A percentile compares a stretch with the other conserved stretches of the same genome.
phyloP scores from a whole-genome alignment of 2,329 filamentous ascomycete genomes.

The Penicillium capsulatum region DNA sequence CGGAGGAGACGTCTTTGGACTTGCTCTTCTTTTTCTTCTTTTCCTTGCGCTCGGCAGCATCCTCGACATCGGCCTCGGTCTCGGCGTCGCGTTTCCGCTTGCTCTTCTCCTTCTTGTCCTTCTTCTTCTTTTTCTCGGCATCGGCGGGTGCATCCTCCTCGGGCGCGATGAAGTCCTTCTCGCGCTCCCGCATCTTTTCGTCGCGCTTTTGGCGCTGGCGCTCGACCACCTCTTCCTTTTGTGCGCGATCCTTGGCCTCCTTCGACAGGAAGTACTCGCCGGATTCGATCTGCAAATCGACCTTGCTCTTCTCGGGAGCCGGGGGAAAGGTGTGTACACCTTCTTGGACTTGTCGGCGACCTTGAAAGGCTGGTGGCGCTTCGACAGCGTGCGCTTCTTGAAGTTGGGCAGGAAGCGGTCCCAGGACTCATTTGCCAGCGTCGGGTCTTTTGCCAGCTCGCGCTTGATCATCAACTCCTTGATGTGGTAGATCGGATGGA shows the following conservation, averaged over 20 bases:
- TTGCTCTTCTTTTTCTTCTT: constrained; percentile 53
- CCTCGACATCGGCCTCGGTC: constrained; percentile 29
- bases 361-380: constrained; percentile 74
- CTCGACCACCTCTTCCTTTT: constrained; percentile 73
- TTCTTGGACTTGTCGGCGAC: constrained; percentile 94
- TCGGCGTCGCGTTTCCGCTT: constrained; percentile 39
- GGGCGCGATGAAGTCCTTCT: constrained; percentile 82
- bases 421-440: constrained; percentile 84
- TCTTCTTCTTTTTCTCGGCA: constrained; percentile 51
- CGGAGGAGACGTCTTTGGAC: constrained; percentile 29
- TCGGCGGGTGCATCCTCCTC: constrained; percentile 61
- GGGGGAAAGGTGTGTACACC: constrained; percentile 96
- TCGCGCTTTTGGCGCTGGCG: constrained; percentile 83
- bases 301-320: constrained; percentile 96
- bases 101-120: constrained; percentile 45
- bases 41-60: constrained; percentile 53
- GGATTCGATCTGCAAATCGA: constrained; percentile 95
- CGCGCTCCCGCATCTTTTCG: constrained; percentile 78
- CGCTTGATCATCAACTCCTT: constrained; percentile 94
- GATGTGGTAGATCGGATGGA: constrained; percentile 87
- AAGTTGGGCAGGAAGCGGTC: constrained; percentile 95
- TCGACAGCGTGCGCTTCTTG: constrained; percentile 86
- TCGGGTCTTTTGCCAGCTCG: constrained; percentile 84
- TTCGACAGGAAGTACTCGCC: constrained; percentile 96
- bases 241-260: constrained; percentile 81